Evolutionary conservation across 225 moss, liverwort and hornwort genomes (phyloP).

Genomic region (Thuidium tamariscinum): DNA sequence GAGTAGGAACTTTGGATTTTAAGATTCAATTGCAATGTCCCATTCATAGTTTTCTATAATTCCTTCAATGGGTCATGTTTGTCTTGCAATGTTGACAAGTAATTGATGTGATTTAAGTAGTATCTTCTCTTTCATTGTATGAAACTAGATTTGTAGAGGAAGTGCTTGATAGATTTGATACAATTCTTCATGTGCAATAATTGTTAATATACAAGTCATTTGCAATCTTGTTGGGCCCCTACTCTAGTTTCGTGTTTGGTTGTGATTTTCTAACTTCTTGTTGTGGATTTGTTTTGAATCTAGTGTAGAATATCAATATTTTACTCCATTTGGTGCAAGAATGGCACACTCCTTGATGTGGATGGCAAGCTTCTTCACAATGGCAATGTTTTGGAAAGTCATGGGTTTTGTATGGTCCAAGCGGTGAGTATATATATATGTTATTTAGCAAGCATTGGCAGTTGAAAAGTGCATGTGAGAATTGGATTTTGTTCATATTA

Average conservation of each 20-base stretch:
- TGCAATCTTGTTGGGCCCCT: too few species aligned
- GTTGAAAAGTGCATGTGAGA: background rate
- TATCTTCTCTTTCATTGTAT: background rate
- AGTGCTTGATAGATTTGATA: too few species aligned
- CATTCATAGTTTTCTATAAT: accelerated
- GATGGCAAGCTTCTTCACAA: background rate
- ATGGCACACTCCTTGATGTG: background rate
- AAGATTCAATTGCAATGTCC: accelerated
- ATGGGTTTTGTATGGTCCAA: background rate
- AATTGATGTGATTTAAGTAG: too few species aligned
- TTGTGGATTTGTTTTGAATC: background rate
- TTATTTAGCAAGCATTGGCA: background rate
- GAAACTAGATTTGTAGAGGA: too few species aligned
- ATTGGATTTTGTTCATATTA: background rate
- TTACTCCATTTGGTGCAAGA: background rate
- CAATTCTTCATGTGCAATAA: too few species aligned
- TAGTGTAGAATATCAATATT: background rate
- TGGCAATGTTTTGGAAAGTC: background rate
- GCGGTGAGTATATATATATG: background rate
- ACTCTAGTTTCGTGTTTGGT: too few species aligned
- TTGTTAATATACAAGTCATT: too few species aligned
- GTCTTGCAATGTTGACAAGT: background rate
- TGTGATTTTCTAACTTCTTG: background rate
- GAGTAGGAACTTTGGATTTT: background rate
- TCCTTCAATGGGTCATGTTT: background rate